phyloP scores from a whole-genome alignment of 176 grass and related monocot species.

The Aechmea fasciata region DNA sequence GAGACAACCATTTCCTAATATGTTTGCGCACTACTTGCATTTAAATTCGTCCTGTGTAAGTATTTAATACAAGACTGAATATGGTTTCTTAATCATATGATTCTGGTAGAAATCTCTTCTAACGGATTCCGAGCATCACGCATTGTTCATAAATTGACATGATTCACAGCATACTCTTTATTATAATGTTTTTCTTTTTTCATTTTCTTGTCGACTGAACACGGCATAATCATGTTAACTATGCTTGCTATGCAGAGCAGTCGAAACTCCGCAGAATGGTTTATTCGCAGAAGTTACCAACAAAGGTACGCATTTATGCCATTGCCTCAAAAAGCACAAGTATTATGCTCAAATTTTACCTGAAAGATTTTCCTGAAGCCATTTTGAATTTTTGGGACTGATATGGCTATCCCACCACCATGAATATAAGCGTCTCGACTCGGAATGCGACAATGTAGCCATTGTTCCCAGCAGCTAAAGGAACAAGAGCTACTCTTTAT shows the following conservation, averaged over 20 bases:
- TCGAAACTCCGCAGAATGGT: neutral
- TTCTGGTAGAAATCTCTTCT: no score
- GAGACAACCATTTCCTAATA: no score
- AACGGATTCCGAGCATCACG: neutral
- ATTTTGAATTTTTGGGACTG: constrained; percentile 83
- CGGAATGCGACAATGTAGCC: constrained; percentile 50
- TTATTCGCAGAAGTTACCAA: neutral
- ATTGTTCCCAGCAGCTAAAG: constrained; percentile 27
- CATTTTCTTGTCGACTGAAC: no score
- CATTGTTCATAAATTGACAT: neutral
- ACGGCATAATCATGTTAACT: no score
- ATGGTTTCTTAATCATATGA: no score
- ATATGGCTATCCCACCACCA: constrained; percentile 99
- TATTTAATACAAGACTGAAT: no score
- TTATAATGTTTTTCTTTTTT: no score
- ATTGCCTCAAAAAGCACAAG: neutral
- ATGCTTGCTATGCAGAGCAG: neutral
- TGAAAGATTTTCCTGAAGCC: constrained; percentile 91
- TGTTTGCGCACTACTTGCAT: no score
- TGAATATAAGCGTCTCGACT: constrained; percentile 67
- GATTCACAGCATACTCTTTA: neutral
- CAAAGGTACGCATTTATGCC: neutral
- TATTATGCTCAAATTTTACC: constrained; percentile 22
- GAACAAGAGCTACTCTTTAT: constrained; percentile 12
- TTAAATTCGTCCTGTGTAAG: no score